Percentiles rank a stretch among this genome's conserved stretches.
Conservation (phyloP, 495 filamentous ascomycete species). For the Choiromyces venosus region DNA sequence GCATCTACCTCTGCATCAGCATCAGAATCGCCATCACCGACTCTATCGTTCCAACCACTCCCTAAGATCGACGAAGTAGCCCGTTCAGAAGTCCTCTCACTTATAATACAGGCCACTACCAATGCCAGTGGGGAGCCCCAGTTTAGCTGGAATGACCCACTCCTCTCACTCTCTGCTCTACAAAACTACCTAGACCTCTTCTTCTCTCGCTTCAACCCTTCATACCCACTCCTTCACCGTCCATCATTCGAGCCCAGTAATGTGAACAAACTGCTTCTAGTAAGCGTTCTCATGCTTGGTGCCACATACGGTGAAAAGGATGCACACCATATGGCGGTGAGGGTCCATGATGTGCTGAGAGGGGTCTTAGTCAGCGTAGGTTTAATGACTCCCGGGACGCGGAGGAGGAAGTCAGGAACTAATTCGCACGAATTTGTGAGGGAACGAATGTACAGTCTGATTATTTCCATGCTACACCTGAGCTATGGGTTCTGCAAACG, state of each 20-base stretch:
- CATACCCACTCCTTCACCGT: slow-evolving; percentile 53
- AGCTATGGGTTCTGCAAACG: slow-evolving; percentile 53
- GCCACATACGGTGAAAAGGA: slow-evolving; percentile 54
- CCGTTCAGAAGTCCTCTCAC: slow-evolving; percentile 45
- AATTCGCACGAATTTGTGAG: not conserved
- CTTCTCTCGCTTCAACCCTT: slow-evolving; percentile 53
- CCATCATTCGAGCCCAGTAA: slow-evolving; percentile 50
- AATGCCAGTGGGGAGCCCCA: slow-evolving; percentile 45
- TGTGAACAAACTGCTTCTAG: slow-evolving; percentile 49
- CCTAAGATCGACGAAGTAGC: slow-evolving; percentile 45
- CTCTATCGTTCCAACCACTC: slow-evolving; percentile 17
- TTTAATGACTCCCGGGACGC: slow-evolving; percentile 40
- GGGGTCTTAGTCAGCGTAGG: slow-evolving; percentile 46
- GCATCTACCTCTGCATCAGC: not conserved
- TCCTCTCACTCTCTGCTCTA: slow-evolving; percentile 48
- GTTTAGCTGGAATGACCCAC: slow-evolving; percentile 47
- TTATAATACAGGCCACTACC: slow-evolving; percentile 47
- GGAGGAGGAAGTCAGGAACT: not conserved
- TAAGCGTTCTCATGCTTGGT: slow-evolving; percentile 51
- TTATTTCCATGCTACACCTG: slow-evolving; percentile 43
- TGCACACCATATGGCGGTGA: slow-evolving; percentile 53
- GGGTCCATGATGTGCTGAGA: slow-evolving; percentile 50
- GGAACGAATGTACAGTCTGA: slow-evolving; percentile 5
- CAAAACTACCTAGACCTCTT: slow-evolving; percentile 54
- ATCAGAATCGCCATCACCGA: not conserved